Base-by-base conservation (phyloP, 2,329 filamentous ascomycete species). In the Apiospora marii region DNA sequence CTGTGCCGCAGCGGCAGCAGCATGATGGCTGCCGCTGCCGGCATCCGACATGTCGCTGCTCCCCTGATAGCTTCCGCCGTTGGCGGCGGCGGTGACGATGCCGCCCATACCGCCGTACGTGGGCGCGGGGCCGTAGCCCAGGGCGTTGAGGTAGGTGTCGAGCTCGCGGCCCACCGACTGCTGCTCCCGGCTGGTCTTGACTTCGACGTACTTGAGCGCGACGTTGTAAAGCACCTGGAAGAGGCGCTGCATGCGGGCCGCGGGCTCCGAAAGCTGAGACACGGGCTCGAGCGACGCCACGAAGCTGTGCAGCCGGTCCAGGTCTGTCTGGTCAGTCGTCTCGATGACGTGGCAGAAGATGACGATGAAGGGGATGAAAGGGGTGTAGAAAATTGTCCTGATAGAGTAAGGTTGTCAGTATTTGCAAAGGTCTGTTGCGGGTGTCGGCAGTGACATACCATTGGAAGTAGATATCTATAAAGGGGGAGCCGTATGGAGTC, bases 201-300 rank as follows among this genome's bases (percentile, higher is more conserved):
- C 44, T 76, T 92, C 88, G 7, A 92, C 84, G 75, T 92, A 93
- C 4, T 92, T 81, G 64, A 84, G 84, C 8, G 91, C 90, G 7
- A 92, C 89, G 71, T 88, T 88, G 73, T 86, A 85, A 78, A 93
- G 89, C 37, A 92, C 86, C 48, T 87, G 85, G 75, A 89, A 92
- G 41, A 93, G 84, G n/a, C 86, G 87, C 76, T 90, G 87, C 16
- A 93, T 83, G 76, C 90, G 90, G 41, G 88, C 85, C 30, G 90
- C 86, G 2, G 88, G 87, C 76, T 91, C 88, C 1, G 90, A 92
- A 2, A 87, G 82, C 5, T 84, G 83, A 67, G 84, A 84, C 3
- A 86, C 84, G 0, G 85, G 84, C 73, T 87, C 84, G 3, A 92
- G 85, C 2, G 88, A 91, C 27, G 82, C 79, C 68, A 88, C 86